Evolutionary conservation across 1,284 basidiomycete genomes (phyloP).

Genomic region (Ceratobasidium theobromae): DNA sequence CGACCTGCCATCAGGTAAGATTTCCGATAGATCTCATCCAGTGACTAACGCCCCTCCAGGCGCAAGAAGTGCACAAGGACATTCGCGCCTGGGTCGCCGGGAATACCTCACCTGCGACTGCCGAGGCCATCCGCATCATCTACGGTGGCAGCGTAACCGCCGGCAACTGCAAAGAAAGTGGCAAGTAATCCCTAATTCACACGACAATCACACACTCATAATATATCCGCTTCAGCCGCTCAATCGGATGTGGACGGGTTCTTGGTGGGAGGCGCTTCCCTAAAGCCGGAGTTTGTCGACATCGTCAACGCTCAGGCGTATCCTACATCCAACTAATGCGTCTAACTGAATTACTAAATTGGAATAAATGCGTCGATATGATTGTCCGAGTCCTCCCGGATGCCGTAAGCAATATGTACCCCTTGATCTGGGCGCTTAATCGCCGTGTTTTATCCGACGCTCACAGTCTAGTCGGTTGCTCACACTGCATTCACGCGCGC

Average conservation of each 20-base stretch:
- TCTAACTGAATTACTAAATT: background rate
- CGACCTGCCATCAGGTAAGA: conserved; percentile 69
- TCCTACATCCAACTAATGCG: conserved; percentile 1
- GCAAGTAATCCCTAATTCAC: conserved; percentile 50
- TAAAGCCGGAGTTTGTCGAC: conserved; percentile 95
- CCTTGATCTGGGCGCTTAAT: too few relatives aligned
- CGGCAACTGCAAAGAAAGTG: conserved; percentile 83
- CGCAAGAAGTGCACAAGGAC: conserved; percentile 88
- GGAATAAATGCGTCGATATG: conserved; percentile 6
- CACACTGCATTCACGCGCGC: too few relatives aligned
- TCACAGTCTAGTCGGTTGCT: too few relatives aligned
- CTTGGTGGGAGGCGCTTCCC: conserved; percentile 95
- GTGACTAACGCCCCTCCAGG: conserved; percentile 45
- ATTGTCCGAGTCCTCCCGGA: too few relatives aligned
- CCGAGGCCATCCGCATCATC: conserved; percentile 82
- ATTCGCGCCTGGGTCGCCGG: conserved; percentile 77
- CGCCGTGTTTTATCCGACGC: too few relatives aligned
- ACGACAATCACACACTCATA: conserved; percentile 20
- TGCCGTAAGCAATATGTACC: too few relatives aligned
- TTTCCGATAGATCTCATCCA: background rate
- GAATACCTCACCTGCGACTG: conserved; percentile 68
- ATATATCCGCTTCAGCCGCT: conserved; percentile 49
- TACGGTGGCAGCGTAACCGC: conserved; percentile 95
- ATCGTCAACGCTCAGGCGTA: conserved; percentile 73
- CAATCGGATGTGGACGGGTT: conserved; percentile 96